Base-by-base conservation (phyloP, 345 rosid genomes). In the Ceriops zippeliana region DNA sequence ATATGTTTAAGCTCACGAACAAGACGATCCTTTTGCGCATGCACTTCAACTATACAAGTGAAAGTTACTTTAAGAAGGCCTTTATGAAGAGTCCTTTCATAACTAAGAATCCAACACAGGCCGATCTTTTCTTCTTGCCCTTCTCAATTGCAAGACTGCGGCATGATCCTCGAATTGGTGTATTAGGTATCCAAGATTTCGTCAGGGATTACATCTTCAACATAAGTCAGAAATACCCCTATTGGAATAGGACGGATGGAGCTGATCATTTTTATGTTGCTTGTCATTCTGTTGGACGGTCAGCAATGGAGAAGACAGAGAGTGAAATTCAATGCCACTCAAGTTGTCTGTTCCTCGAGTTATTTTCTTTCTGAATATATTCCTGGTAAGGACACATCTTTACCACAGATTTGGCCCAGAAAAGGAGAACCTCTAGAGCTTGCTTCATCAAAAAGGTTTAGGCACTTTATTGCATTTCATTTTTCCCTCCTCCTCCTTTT, bases 391-490 rank as follows among this genome's bases (percentile, higher is more conserved):
- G 89, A 87, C 67, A 84, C 79, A 20, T 83, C 83, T 61, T 61
- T 85, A 69, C 92, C 92, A 32, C 89, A 83, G 73, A 73, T 85
- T 68, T 85, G 91, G 91, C 91, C 89, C 8, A 83, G 91, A 74
- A 73, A 71, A 19, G 80, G 73, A 27, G 84, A 83, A 31, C 89
- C 87, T 22, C 79, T 84, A 24, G 24, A 78, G 38, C 70, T 85
- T 60, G 61, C 73, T 31, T 77, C 84, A 20, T 73, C 79, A 11
- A 70, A 83, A 72, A 85, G 91, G 89, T 85, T 53, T 81, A 26
- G 22, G 35, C 31, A 27, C 17, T 63, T 49, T 47, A 32, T 54
- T 54, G 7, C 54, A 17, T 61, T 61, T 46, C 53, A 20, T 15
- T 47, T 22, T 31, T 52, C 31, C 51, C 61, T 24, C 11, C 9